phyloP scores from a whole-genome alignment of 768 basidiomycete species.

The Hemileccinum rubropunctum region DNA sequence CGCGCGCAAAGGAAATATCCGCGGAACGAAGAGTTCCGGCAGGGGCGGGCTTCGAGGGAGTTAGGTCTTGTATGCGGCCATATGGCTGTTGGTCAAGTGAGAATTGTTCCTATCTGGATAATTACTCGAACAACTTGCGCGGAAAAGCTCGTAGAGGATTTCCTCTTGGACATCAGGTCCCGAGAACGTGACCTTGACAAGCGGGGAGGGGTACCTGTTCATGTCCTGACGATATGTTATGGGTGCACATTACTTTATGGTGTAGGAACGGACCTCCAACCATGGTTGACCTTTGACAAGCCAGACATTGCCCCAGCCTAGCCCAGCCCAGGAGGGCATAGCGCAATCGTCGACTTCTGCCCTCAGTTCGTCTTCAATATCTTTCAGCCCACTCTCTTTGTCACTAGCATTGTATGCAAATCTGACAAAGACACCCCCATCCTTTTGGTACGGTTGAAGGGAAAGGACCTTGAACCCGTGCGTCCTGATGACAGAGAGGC shows the following conservation, averaged over 20 bases:
- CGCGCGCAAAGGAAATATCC: conserved; percentile 56
- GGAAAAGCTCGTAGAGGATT: conserved; percentile 68
- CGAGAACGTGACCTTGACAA: conserved; percentile 79
- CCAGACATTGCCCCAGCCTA: conserved; percentile 56
- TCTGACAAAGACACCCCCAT: conserved; percentile 82
- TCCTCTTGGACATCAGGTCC: conserved; percentile 88
- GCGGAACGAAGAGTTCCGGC: conserved; percentile 66
- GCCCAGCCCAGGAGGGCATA: conserved; percentile 61
- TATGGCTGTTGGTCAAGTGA: conserved; percentile 54
- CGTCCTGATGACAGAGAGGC: conserved; percentile 50
- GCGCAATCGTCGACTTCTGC: conserved; percentile 45
- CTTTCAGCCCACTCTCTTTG: conserved; percentile 38
- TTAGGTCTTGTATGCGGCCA: conserved; percentile 72
- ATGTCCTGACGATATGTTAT: conserved; percentile 59
- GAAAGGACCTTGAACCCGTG: conserved; percentile 62
- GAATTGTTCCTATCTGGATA: not conserved
- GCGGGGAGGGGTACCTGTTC: conserved; percentile 70
- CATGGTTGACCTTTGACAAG: conserved; percentile 77
- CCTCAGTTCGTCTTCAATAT: conserved; percentile 50
- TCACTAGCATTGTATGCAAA: conserved; percentile 54
- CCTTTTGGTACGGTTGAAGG: conserved; percentile 67
- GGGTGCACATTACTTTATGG: not conserved
- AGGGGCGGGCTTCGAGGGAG: conserved; percentile 55
- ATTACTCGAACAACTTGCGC: conserved; percentile 47
- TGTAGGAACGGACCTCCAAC: conserved; percentile 56